Percentiles rank a stretch among this genome's conserved stretches.
phyloP scores from a whole-genome alignment of 2,329 filamentous ascomycete species.

The Didymella lethalis region DNA sequence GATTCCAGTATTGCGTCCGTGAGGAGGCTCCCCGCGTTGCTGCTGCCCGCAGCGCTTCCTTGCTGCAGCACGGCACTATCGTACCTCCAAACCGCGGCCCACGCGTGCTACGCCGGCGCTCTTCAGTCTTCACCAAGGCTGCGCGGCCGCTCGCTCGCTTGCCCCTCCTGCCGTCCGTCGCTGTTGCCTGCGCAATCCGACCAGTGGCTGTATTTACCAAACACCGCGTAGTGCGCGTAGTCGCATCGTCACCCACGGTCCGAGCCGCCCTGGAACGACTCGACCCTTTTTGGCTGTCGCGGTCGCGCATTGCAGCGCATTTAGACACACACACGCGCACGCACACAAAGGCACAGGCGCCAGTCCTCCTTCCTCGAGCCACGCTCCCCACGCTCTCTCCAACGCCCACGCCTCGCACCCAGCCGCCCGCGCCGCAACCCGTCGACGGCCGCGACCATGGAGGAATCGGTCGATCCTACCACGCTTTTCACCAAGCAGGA shows the following conservation, averaged over 20 bases:
- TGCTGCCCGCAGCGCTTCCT: slow-evolving; percentile 21
- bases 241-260: not conserved
- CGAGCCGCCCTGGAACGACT: not conserved
- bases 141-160: slow-evolving; percentile 8
- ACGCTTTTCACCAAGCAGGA: slow-evolving; percentile 83
- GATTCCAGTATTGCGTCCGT: slow-evolving; percentile 4
- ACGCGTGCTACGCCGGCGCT: slow-evolving; percentile 1
- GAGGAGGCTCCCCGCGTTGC: slow-evolving; percentile 2
- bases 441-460: slow-evolving; percentile 13
- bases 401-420: not conserved
- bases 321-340: not conserved
- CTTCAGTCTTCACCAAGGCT: not conserved
- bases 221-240: slow-evolving; percentile 3
- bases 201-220: slow-evolving; percentile 26
- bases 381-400: slow-evolving; percentile 1
- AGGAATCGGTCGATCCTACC: slow-evolving; percentile 78
- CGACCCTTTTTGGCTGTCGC: not conserved
- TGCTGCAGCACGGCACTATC: slow-evolving; percentile 12
- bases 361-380: not conserved
- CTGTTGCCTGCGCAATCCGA: slow-evolving; percentile 18
- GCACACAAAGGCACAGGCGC: not conserved
- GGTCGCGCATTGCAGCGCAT: not conserved
- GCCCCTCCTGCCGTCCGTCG: slow-evolving; percentile 11
- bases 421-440: too few relatives aligned
- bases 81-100: not conserved